Base-by-base conservation (phyloP, 352 stramenopile species). In the Nannochloropsis limnetica region DNA sequence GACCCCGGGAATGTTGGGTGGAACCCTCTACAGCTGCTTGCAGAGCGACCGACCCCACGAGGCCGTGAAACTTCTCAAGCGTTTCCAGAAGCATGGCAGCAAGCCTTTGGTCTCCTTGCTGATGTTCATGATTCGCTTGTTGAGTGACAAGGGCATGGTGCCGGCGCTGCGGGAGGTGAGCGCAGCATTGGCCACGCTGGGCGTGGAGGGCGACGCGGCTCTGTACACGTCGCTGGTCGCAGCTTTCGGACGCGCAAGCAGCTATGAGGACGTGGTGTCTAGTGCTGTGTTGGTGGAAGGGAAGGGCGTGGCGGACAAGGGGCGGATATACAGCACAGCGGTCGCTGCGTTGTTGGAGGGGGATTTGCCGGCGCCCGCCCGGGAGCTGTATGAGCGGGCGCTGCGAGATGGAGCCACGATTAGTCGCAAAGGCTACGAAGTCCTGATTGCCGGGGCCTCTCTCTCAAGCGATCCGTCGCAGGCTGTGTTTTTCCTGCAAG, bases 111-210 rank as follows among this genome's bases (percentile, higher is more conserved):
- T 25, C 15, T 31, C n/a, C 25, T 15, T 74, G n/a, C n/a, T 74
- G 61, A 29, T 74, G 61, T 29, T 74, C n/a, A 74, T 74, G 61
- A 29, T 74, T 31, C 61, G 61, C 2, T 20, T 74, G 61, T 29
- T 74, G 61, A 74, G 61, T 74, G 61, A 74, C 61, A 74, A 74
- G 25, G 25, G 25, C 25, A 27, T 74, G 61, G 61, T 74, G 61
- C 61, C 61, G 11, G 61, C 61, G 9, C 25, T 74, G 3, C n/a
- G 61, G 61, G 61, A 74, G n/a, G 61, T 74, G n/a, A 15, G 61
- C n/a, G 25, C n/a, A 0, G 61, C 61, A 25, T 31, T 74, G n/a
- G 61, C n/a, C 61, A 29, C 11, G 11, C 61, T 25, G 61, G 11
- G 61, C 22, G 61, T 23, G 3, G 61, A 74, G 61, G 61, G 61